Base-by-base conservation (phyloP, 306 rosid species). In the Comarum palustre region DNA sequence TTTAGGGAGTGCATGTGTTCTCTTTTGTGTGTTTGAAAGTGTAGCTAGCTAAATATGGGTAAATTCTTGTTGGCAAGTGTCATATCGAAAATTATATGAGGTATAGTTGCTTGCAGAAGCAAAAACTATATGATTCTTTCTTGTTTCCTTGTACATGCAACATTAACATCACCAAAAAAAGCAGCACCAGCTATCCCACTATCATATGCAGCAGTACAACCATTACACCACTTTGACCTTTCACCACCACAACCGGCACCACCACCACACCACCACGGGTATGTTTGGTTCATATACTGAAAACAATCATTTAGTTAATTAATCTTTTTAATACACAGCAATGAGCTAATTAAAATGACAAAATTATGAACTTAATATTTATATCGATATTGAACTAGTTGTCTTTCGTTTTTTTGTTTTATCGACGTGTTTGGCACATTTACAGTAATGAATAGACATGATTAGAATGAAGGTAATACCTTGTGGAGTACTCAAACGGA, bases 131-230 rank as follows among this genome's bases (percentile, higher is more conserved):
- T 66, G n/a, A 25, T 66, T 14, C 55, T 66, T 66, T 29, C 52
- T 17, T 46, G 45, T 9, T 31, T 66, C 71, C 52, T 8, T 16
- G 45, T 31, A 48, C 17, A 48, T 31, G 45, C n/a, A 68, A 48
- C 60, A 48, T 31, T 47, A 48, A 48, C 73, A 48, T 69, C 73
- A 32, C 29, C 46, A n/a, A 69, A n/a, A n/a, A 68, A 69, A 31
- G 19, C 27, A 29, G 12, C 73, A 68, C 31, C 46, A 48, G 58
- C 42, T 20, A 24, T 68, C 15, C 59, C 72, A 68, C 43, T 69
- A 69, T 31, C 46, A 22, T 48, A 31, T 32, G 13, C 61, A 9
- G 45, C 43, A 32, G 19, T 48, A 48, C 61, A 19, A 5, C 73
- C 24, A 29, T 32, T 32, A 32, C 60, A 32, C 12, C 45, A 32